Base-by-base conservation (phyloP, 73 alveolate species). In the Uronychia setigera region DNA sequence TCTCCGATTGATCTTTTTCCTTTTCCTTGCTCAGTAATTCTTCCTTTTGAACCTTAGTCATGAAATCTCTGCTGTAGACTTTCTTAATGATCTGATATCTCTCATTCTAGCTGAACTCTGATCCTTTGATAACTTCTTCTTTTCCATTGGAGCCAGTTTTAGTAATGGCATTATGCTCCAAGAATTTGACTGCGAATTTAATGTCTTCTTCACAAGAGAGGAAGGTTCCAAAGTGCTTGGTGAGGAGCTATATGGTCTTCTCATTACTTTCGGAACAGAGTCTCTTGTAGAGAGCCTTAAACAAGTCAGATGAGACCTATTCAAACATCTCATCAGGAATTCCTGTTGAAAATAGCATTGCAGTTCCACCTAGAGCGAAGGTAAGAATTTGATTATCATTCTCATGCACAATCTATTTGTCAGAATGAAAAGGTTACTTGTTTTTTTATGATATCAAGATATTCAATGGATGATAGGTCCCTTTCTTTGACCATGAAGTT, bases 1-100 rank as follows among this genome's bases (percentile, higher is more conserved):
- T 27, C 60, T 88, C 94, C 1, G 89, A 80, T 28, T 81, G 74
- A 74, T 88, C 94, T 11, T 81, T 83, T 26, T 80, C 87, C 26
- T 78, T 1, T 11, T 29, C 83, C 59, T 74, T 35, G 57, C 67
- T 86, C 9, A 81, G 29, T 28, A 88, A 78, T n/a, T 0, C 79
- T 34, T 74, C 19, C 85, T 88, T 88, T 1, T 29, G 30, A n/a
- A 34, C 74, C 1, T 19, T 27, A 35, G 32, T 1, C 31, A 35
- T 33, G 31, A n/a, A 1, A 0, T 87, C 34, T 27, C 46, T 58
- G 26, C 35, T 1, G 77, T 59, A 82, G 79, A 81, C 82, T 27
- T 30, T 25, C 79, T 82, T 74, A 0, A 88, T 35, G 26, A 88
- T 81, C 27, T 85, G 75, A 32, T 81, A 27, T 32, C 57, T 74